Evolutionary conservation across 2,329 filamentous ascomycete genomes (phyloP).

Genomic region (Diaporthe sp.): DNA sequence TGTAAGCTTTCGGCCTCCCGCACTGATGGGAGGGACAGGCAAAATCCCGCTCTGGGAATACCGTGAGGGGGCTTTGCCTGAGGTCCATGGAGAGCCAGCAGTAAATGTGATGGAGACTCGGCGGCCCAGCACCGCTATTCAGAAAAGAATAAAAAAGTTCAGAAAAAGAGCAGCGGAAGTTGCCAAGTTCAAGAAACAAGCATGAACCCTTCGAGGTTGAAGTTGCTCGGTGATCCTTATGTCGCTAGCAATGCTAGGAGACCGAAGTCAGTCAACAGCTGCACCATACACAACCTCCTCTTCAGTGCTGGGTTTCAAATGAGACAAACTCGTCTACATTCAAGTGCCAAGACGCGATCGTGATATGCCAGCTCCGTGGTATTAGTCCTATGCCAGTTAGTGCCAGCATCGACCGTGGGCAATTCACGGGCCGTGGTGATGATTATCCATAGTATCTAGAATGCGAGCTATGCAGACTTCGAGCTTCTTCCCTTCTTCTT

Average conservation of each 20-base stretch:
- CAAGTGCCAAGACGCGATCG: too few relatives aligned
- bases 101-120: not conserved
- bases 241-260: not conserved
- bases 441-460: not conserved
- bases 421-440: not conserved
- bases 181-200: not conserved
- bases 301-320: too few relatives aligned
- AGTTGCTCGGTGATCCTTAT: not conserved
- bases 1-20: not conserved
- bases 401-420: not conserved
- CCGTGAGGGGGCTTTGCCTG: not conserved
- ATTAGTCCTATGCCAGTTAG: not conserved
- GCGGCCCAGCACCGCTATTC: not conserved
- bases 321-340: not conserved
- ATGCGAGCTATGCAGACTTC: not conserved
- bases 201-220: not conserved
- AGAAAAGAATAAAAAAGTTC: not conserved
- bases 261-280: not conserved
- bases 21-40: not conserved
- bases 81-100: not conserved
- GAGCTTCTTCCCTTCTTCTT: too few relatives aligned
- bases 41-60: not conserved
- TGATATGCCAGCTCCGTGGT: not conserved
- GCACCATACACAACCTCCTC: not conserved
- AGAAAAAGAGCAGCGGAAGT: not conserved